Percentiles rank a stretch among this genome's conserved stretches.
Evolutionary conservation across 495 filamentous ascomycete genomes (phyloP).

Genomic region (Hypoxylon fragiforme): DNA sequence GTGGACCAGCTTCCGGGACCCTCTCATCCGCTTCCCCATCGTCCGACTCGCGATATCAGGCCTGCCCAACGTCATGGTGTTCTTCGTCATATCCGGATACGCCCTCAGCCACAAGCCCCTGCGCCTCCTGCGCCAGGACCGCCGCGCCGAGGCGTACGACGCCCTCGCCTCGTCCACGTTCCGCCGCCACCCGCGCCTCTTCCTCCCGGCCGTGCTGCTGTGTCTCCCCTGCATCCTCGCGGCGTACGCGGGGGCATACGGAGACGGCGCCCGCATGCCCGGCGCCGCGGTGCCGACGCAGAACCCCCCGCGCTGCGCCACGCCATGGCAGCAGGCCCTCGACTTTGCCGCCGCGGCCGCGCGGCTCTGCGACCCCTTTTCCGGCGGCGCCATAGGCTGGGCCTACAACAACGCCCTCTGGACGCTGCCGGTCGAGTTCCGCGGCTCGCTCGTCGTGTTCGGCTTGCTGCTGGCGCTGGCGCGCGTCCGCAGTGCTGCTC

Average conservation of each 20-base stretch:
- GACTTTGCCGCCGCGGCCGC: background rate
- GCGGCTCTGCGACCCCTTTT: background rate
- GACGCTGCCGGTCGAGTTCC: background rate
- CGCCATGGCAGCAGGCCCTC: background rate
- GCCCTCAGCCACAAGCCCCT: background rate
- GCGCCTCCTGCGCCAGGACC: background rate
- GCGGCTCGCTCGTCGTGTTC: background rate
- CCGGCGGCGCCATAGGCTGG: background rate
- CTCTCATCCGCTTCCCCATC: background rate
- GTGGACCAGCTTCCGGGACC: background rate
- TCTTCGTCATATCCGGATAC: background rate
- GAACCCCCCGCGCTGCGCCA: background rate
- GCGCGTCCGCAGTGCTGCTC: background rate
- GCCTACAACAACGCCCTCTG: background rate
- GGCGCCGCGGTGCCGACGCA: background rate
- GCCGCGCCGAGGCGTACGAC: background rate
- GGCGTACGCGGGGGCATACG: background rate
- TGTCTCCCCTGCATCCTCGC: background rate
- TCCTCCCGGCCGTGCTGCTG: background rate
- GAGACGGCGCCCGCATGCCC: background rate
- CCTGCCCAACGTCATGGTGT: slow-evolving; percentile 13
- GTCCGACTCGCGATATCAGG: slow-evolving; percentile 14
- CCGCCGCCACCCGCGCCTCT: background rate
- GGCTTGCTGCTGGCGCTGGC: background rate
- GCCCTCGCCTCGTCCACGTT: background rate